Evolutionary conservation across 495 filamentous ascomycete species (phyloP).

Genomic region (Xylaria cubensis): DNA sequence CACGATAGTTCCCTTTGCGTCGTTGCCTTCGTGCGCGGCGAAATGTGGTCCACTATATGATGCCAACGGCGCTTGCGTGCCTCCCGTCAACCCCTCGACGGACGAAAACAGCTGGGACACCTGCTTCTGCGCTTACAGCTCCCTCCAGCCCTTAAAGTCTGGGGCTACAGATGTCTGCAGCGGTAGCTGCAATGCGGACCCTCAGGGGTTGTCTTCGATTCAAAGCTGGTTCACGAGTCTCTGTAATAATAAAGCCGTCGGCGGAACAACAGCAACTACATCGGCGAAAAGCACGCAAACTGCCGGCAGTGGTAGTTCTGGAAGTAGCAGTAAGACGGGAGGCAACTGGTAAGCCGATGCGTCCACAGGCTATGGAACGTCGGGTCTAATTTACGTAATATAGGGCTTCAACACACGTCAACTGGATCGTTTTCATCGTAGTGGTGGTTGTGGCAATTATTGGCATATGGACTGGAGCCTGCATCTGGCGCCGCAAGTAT

Average conservation of each 20-base stretch:
- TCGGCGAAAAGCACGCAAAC: constrained; percentile 33
- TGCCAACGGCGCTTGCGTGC: constrained; percentile 61
- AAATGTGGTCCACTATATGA: constrained; percentile 59
- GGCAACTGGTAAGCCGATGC: constrained; percentile 38
- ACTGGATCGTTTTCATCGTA: constrained; percentile 64
- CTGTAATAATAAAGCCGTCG: constrained; percentile 42
- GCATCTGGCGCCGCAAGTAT: constrained; percentile 59
- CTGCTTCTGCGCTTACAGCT: constrained; percentile 57
- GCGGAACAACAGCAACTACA: constrained; percentile 33
- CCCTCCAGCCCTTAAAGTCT: constrained; percentile 49
- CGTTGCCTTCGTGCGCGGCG: constrained; percentile 54
- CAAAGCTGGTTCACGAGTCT: constrained; percentile 58
- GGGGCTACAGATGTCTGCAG: constrained; percentile 52
- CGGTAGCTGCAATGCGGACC: constrained; percentile 40
- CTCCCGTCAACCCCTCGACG: constrained; percentile 43
- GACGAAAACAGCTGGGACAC: constrained; percentile 40
- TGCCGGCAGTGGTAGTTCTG: constrained; percentile 28
- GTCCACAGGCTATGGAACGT: not conserved
- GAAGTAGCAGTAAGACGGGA: constrained; percentile 27
- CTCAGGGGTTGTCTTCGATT: constrained; percentile 48
- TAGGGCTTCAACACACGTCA: constrained; percentile 58
- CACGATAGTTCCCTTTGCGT: constrained; percentile 53
- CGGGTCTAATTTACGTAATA: not conserved
- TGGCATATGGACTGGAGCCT: constrained; percentile 61
- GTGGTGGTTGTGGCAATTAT: constrained; percentile 58